These are phyloP conservation scores for Solanum chiquidenum DNA, from an alignment of 257 asterid genomes.

Conservation along the genomic window DNA sequence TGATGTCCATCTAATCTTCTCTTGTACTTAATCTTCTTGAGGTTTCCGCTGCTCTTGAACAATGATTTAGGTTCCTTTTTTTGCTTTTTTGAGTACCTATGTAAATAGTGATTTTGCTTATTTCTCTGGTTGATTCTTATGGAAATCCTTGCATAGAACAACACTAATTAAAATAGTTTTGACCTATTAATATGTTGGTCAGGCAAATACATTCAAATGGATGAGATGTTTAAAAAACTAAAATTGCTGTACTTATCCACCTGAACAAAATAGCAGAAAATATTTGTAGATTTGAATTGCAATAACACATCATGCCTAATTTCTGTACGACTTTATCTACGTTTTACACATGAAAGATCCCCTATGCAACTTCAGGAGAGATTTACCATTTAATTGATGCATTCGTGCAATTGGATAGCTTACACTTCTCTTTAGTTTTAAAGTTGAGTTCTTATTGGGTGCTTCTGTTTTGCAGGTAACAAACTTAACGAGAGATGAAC, in stretches of 20 bases:
- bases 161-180: not conserved
- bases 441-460: conserved; percentile 11
- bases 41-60: not conserved
- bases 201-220: not conserved
- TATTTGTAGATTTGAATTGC: not conserved
- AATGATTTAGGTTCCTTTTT: not conserved
- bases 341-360: not conserved
- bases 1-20: not conserved
- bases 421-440: not conserved
- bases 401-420: not conserved
- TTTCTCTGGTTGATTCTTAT: not conserved
- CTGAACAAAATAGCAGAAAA: not conserved
- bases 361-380: not conserved
- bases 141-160: not conserved
- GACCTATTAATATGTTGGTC: not conserved
- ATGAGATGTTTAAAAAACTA: not conserved
- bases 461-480: conserved; percentile 41
- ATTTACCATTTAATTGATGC: not conserved
- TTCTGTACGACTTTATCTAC: not conserved
- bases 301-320: not conserved
- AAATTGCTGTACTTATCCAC: not conserved
- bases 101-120: not conserved
- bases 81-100: not conserved
- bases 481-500: conserved; percentile 40
- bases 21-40: not conserved